Evolutionary conservation across 495 filamentous ascomycete genomes (phyloP), one percentile per base, ranked within the genome.

Genomic region (Tetracladium setigerum): DNA sequence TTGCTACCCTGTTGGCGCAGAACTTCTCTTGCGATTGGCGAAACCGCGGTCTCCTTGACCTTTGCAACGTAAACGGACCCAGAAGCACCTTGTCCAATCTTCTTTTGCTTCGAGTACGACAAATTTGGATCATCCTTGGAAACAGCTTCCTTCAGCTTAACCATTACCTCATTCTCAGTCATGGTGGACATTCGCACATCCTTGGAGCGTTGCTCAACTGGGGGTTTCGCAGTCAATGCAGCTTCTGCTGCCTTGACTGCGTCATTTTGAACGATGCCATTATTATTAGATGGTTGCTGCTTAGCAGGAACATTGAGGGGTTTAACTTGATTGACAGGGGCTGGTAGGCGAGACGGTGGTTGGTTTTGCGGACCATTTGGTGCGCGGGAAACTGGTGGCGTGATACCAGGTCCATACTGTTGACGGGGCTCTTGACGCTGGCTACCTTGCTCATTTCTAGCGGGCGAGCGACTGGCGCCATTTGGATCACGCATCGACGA

Each of bases 51-150:
- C 49, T 89, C 82, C 58, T 88, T 87, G 42, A 96, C 83, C 54
- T 91, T 90, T 35, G 92, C 92, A 51, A 98, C 94, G 62, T 98
- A 98, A 31, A 98, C 92, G 22, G 91, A 95, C 41, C 92, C 92
- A 22, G 92, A 96, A 51, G 92, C 92, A 63, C 92, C 92, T 63
- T 97, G 94, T 8, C 92, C 92, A 62, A 98, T 95, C 74, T 98
- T 98, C 73, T 95, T 95, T 62, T 97, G 91, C 70, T 98, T 98
- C 56, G 86, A 87, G 65, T 98, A 98, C 4, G 87, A 89, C 43
- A 89, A 71, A 49, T 90, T 84, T 14, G 92, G 92, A 58, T 94
- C 89, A 35, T 89, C 87, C 55, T 87, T 89, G 38, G 89, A 95
- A 1, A 98, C 92, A 4, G 94, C 91, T 47, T 92, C 83, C 56